Conservation (phyloP, 306 rosid species). For the Chamaecrista fasciculata region DNA sequence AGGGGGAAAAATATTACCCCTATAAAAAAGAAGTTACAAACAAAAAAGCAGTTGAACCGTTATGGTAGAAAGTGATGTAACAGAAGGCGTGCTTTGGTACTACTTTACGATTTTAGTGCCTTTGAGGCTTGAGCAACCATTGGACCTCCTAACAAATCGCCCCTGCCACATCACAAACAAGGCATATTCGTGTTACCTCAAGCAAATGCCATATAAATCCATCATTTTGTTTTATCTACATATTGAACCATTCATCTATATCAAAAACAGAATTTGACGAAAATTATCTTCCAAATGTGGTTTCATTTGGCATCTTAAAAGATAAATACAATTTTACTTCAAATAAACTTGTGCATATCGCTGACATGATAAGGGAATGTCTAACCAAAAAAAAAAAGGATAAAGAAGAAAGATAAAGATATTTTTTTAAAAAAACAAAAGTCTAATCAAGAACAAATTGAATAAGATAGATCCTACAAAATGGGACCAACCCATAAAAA, state of each 20-base stretch:
- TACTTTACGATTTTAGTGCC: conserved; percentile 13
- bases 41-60: background rate
- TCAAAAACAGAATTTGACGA: background rate
- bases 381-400: too few relatives aligned
- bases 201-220: background rate
- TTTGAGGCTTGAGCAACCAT: background rate
- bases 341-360: too few relatives aligned
- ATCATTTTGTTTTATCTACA: background rate
- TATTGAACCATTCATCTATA: background rate
- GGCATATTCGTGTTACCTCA: background rate
- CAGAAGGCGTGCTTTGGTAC: background rate
- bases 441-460: background rate
- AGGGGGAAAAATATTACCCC: background rate
- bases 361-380: too few relatives aligned
- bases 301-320: too few relatives aligned
- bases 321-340: too few relatives aligned
- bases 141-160: conserved; percentile 59
- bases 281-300: background rate
- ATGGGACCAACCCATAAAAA: background rate
- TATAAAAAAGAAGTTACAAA: too few relatives aligned
- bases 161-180: conserved; percentile 46
- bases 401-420: too few relatives aligned
- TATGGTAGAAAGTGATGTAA: background rate
- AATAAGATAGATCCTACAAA: conserved; percentile 2
- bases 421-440: background rate